phyloP scores from a whole-genome alignment of 495 filamentous ascomycete genomes.

The Podospora comata region DNA sequence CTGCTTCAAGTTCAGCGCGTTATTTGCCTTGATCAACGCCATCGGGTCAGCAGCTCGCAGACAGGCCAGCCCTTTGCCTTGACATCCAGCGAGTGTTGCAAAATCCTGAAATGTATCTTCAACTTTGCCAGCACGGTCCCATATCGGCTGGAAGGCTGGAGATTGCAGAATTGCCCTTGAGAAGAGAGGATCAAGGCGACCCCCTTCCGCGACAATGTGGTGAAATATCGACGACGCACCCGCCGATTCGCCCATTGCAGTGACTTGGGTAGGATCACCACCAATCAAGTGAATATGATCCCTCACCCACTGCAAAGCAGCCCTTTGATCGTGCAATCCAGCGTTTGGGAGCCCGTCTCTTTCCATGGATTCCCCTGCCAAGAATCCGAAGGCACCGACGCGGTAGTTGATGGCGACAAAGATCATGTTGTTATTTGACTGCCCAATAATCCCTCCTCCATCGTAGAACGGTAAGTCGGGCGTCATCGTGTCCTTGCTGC shows the following conservation, averaged over 20 bases:
- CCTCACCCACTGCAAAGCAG: constrained; percentile 35
- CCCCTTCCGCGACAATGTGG: constrained; percentile 60
- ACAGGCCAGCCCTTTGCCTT: constrained; percentile 43
- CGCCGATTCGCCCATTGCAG: constrained; percentile 67
- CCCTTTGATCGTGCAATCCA: constrained; percentile 33
- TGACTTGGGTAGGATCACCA: constrained; percentile 59
- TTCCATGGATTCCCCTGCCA: constrained; percentile 9
- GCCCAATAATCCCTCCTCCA: constrained; percentile 2
- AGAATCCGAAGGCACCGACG: constrained; percentile 30
- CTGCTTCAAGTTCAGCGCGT: constrained; percentile 31
- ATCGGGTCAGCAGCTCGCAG: constrained; percentile 38
- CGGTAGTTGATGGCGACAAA: constrained; percentile 35
- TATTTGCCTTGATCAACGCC: constrained; percentile 42
- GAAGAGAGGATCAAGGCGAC: constrained; percentile 48
- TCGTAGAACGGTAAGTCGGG: constrained; percentile 7
- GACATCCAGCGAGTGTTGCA: constrained; percentile 44
- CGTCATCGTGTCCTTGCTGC: constrained; percentile 21
- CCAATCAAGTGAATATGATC: constrained; percentile 56
- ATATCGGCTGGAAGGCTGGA: constrained; percentile 46
- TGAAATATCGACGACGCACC: constrained; percentile 64
- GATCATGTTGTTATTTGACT: constrained; percentile 30
- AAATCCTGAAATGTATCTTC: constrained; percentile 45
- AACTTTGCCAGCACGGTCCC: constrained; percentile 39
- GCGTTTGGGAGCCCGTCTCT: constrained; percentile 24
- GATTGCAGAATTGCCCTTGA: constrained; percentile 45